Percentiles rank a stretch among this genome's conserved stretches.
Evolutionary conservation across 768 basidiomycete genomes (phyloP).

Genomic region (Melanogaster broomeanus): DNA sequence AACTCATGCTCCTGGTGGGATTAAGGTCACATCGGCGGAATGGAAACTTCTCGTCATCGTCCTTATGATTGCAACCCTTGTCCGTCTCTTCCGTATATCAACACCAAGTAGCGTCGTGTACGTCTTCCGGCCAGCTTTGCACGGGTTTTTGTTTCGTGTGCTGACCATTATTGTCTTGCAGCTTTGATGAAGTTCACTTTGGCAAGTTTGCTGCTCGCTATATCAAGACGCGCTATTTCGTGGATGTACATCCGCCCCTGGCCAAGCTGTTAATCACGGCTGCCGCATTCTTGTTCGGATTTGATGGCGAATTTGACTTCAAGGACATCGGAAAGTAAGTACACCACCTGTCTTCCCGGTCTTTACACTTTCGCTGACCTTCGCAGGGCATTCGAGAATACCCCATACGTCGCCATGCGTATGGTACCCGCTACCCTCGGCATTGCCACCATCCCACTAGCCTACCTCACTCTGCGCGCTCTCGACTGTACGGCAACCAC

Average conservation of each 20-base stretch:
- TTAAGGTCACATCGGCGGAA: conserved; percentile 69
- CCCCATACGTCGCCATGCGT: conserved; percentile 97
- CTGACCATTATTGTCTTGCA: conserved; percentile 32
- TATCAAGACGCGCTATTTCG: conserved; percentile 88
- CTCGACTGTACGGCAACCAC: conserved; percentile 92
- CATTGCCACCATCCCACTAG: conserved; percentile 82
- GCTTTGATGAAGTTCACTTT: conserved; percentile 98
- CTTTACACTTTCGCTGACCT: conserved; percentile 3
- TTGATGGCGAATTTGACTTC: conserved; percentile 93
- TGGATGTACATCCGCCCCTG: conserved; percentile 96
- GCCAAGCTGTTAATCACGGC: conserved; percentile 95
- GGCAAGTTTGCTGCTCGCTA: conserved; percentile 96
- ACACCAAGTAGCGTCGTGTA: conserved; percentile 92
- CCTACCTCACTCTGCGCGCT: conserved; percentile 91
- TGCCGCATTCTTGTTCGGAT: conserved; percentile 84
- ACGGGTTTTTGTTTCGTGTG: not conserved
- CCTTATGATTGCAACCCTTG: conserved; percentile 68
- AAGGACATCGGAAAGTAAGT: conserved; percentile 95
- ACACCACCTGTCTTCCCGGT: not conserved
- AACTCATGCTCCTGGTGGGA: conserved; percentile 55
- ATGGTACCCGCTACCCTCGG: conserved; percentile 91
- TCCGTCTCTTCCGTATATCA: conserved; percentile 85
- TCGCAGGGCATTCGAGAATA: conserved; percentile 73
- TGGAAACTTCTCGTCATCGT: conserved; percentile 72
- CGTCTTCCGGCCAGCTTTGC: conserved; percentile 33